Evolutionary conservation across 768 basidiomycete genomes (phyloP).

Genomic region (Pulveroboletus sp.): DNA sequence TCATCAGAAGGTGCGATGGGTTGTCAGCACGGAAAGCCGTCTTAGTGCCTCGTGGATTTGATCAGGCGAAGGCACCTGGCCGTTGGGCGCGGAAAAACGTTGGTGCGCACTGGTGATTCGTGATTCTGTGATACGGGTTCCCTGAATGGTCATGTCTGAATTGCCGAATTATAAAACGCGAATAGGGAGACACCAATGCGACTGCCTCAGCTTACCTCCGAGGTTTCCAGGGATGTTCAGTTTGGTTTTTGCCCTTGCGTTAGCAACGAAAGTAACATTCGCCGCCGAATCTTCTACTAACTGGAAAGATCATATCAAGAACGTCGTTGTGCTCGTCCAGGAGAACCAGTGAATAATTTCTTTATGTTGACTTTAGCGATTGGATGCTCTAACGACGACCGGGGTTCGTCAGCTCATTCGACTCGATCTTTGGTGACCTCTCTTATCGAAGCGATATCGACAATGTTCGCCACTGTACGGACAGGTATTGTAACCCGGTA

Average conservation of each 20-base stretch:
- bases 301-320: slow-evolving; percentile 24
- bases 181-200: background rate
- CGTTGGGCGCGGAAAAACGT: slow-evolving; percentile 18
- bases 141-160: no score
- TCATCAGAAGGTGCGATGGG: no score
- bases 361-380: background rate
- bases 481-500: slow-evolving; percentile 24
- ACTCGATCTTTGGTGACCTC: slow-evolving; percentile 26
- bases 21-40: no score
- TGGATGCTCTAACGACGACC: background rate
- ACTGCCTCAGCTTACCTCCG: background rate
- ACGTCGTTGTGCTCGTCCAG: slow-evolving; percentile 27
- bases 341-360: slow-evolving; percentile 20
- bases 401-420: slow-evolving; percentile 17
- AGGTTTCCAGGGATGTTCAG: slow-evolving; percentile 9
- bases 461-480: slow-evolving; percentile 20
- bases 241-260: slow-evolving; percentile 2
- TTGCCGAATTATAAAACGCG: slow-evolving; percentile 9
- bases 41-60: no score
- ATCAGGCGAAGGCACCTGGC: background rate
- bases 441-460: slow-evolving; percentile 23
- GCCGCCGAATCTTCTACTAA: slow-evolving; percentile 2
- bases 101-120: background rate
- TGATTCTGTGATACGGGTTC: no score
- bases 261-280: background rate